Conservation (phyloP, 2,329 filamentous ascomycete genomes). For the Colletotrichum simmondsii region DNA sequence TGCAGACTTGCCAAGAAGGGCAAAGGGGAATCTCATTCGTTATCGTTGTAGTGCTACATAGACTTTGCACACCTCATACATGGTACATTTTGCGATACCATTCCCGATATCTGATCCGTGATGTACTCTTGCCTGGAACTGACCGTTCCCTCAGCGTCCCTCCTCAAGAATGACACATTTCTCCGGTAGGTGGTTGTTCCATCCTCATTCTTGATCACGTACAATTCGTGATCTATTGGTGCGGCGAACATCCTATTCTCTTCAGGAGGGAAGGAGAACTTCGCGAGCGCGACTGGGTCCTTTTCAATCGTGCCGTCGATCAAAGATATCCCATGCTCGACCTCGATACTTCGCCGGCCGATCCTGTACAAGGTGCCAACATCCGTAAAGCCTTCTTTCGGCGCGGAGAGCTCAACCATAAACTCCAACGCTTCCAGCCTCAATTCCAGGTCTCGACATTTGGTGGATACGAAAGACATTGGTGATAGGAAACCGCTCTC, state of each 20-base stretch:
- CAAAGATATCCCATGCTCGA: constrained; percentile 28
- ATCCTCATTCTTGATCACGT: not conserved
- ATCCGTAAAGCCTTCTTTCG: constrained; percentile 35
- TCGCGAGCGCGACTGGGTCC: constrained; percentile 1
- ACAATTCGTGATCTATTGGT: constrained; percentile 20
- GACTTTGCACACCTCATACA: constrained; percentile 24
- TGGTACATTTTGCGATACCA: not conserved
- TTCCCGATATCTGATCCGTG: constrained; percentile 14
- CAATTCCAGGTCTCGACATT: constrained; percentile 43
- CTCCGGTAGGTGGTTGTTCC: constrained; percentile 16
- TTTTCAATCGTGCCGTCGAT: constrained; percentile 21
- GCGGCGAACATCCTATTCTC: constrained; percentile 4
- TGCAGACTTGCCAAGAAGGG: not conserved
- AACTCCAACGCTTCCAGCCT: constrained; percentile 50
- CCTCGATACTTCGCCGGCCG: constrained; percentile 12
- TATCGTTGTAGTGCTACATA: not conserved
- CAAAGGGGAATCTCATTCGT: constrained; percentile 1
- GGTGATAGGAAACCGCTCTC: constrained; percentile 16
- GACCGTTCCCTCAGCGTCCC: not conserved
- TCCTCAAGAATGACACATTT: not conserved
- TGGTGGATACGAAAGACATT: constrained; percentile 13
- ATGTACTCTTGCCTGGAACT: constrained; percentile 13
- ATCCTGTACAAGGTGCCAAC: constrained; percentile 23
- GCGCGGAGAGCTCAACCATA: constrained; percentile 26
- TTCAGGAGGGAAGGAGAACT: constrained; percentile 12